A percentile compares a stretch with the other conserved stretches of the same genome.
These are phyloP conservation scores for Neurospora tetrasperma DNA, from an alignment of 495 filamentous ascomycete species.

Conservation along the genomic window DNA sequence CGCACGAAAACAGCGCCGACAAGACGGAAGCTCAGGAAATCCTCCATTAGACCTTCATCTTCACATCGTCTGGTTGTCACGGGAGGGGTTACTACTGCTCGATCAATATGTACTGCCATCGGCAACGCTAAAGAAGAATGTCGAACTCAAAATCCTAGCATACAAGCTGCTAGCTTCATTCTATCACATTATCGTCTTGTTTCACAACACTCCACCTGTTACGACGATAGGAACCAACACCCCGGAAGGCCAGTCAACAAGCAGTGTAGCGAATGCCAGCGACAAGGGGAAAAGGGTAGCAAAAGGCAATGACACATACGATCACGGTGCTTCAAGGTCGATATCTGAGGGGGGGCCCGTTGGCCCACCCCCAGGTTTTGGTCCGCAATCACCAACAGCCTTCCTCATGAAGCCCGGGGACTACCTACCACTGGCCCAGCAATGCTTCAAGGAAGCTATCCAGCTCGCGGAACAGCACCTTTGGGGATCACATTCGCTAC, in stretches of 20 bases:
- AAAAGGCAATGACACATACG: constrained; percentile 22
- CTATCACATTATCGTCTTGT: constrained; percentile 93
- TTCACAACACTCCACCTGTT: constrained; percentile 62
- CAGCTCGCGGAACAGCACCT: constrained; percentile 63
- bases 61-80: constrained; percentile 90
- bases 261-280: constrained; percentile 16
- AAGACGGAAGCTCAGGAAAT: constrained; percentile 67
- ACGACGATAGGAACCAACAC: constrained; percentile 27
- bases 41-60: constrained; percentile 78
- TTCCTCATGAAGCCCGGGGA: constrained; percentile 74
- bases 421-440: constrained; percentile 71
- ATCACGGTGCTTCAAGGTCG: not conserved
- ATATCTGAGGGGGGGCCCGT: constrained; percentile 37
- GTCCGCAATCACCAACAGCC: constrained; percentile 41
- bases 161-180: constrained; percentile 90
- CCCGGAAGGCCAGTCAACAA: constrained; percentile 13
- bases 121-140: constrained; percentile 50
- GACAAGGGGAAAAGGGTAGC: constrained; percentile 39
- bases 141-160: constrained; percentile 75
- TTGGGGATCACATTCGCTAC: constrained; percentile 80
- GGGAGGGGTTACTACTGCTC: constrained; percentile 79
- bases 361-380: constrained; percentile 38
- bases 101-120: constrained; percentile 73
- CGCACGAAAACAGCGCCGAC: constrained; percentile 72
- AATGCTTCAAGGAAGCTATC: constrained; percentile 70